These are phyloP conservation scores for Zymoseptoria crescenta DNA, from an alignment of 2,329 filamentous ascomycete species.

Conservation along the genomic window DNA sequence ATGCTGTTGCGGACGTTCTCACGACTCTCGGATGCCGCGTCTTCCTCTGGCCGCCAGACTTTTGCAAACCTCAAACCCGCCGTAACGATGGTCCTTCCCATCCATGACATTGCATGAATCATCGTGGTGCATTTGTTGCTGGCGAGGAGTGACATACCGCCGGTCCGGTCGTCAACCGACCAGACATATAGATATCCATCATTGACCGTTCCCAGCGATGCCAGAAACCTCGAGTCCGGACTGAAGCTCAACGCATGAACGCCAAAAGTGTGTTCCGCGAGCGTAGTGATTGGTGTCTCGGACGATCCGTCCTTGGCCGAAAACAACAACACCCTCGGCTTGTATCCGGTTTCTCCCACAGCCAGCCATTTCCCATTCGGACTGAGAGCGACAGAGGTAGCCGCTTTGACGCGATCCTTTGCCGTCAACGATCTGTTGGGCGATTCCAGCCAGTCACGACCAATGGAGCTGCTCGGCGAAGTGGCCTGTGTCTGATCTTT, in stretches of 20 bases:
- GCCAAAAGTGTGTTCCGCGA: constrained; percentile 85
- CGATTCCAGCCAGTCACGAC: constrained; percentile 50
- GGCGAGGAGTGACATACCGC: constrained; percentile 67
- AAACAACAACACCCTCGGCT: constrained; percentile 84
- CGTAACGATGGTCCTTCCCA: constrained; percentile 75
- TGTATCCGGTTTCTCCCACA: constrained; percentile 90
- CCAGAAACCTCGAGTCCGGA: constrained; percentile 74
- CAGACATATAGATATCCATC: constrained; percentile 93
- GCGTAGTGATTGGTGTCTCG: constrained; percentile 73
- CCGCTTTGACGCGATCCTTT: constrained; percentile 86
- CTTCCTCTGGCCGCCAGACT: constrained; percentile 78
- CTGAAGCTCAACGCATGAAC: constrained; percentile 87
- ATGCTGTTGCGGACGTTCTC: constrained; percentile 11
- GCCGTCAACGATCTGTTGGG: constrained; percentile 70
- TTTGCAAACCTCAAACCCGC: constrained; percentile 88
- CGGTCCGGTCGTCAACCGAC: constrained; percentile 75
- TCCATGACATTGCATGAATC: constrained; percentile 82
- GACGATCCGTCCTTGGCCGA: constrained; percentile 67
- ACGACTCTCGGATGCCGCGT: constrained; percentile 15
- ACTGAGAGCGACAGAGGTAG: constrained; percentile 83
- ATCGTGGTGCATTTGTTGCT: constrained; percentile 90
- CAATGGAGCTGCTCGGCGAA: constrained; percentile 34
- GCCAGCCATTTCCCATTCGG: constrained; percentile 80
- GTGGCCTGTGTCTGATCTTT: constrained; percentile 38
- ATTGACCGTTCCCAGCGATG: constrained; percentile 79